Base-by-base conservation (phyloP, 768 basidiomycete species). In the Tricholoma matsutake region DNA sequence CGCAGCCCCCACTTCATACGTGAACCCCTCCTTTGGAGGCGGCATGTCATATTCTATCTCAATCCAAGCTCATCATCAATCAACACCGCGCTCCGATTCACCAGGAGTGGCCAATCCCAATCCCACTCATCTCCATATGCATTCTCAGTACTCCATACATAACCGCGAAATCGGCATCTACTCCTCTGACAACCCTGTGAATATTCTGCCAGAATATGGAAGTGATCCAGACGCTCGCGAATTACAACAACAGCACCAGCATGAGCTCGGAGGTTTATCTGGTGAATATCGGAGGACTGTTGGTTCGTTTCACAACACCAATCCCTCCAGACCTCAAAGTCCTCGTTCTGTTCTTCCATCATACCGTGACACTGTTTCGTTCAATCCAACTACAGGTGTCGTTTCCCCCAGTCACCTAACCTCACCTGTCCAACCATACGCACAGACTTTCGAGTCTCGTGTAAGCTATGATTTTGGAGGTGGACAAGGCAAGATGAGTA, bases 41-140 rank as follows among this genome's bases (percentile, higher is more conserved):
- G 79, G 77, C 37, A 72, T 83, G 20, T 83, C 83, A 61, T 87
- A 79, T 69, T 85, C 82, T 64, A 69, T 81, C 51, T 68, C 79
- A 64, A 79, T 81, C 63, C 81, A 72, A 45, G 22, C 22, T 25
- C 22, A 3, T 25, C 22, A 25, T 25, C 22, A 25, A 25, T 71
- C 75, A 47, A 67, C 74, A 56, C 60, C 73, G 54, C 82, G 79
- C 61, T 73, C 85, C 35, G 83, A 85, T 64, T 84, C 86, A 8
- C 77, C 81, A 22, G 66, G 75, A 63, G 78, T 79, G 67, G 70
- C 75, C 70, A 67, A 66, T 62, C 71, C 75, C 70, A 67, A 66
- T 62, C 71, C 71, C 63, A 72, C 22, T 25, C 22, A 72, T 65
- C 72, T 71, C 59, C 74, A 71, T 63, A 65, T 78, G 35, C 68